Conservation (phyloP, 2,329 filamentous ascomycete genomes). For the Neophaeococcomyces aloes region DNA sequence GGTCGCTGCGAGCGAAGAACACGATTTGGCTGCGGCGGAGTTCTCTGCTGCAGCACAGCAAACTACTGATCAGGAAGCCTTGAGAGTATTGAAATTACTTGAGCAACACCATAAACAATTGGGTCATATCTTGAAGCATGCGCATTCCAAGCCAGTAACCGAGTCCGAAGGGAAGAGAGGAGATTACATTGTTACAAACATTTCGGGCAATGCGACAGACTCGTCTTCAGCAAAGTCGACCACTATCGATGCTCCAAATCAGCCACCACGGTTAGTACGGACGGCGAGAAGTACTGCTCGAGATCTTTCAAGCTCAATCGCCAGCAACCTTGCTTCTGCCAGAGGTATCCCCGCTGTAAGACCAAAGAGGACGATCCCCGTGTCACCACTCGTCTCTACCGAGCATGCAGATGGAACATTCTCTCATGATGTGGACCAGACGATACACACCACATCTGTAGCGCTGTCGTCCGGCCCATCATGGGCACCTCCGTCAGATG, state of each 20-base stretch:
- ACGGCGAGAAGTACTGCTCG: constrained; percentile 45
- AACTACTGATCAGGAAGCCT: constrained; percentile 61
- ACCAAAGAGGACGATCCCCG: constrained; percentile 50
- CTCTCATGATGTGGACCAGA: constrained; percentile 33
- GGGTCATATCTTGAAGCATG: constrained; percentile 67
- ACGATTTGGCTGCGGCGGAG: constrained; percentile 76
- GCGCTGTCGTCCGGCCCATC: constrained; percentile 10
- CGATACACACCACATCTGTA: constrained; percentile 2
- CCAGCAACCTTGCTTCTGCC: constrained; percentile 76
- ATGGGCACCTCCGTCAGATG: constrained; percentile 19
- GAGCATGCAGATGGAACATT: constrained; percentile 63
- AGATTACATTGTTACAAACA: no score
- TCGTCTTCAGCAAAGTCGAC: neutral
- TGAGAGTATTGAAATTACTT: constrained; percentile 73
- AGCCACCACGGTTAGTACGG: constrained; percentile 30
- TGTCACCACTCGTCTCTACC: constrained; percentile 61
- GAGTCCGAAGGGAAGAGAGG: neutral
- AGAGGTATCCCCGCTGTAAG: constrained; percentile 55
- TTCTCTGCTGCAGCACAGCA: constrained; percentile 71
- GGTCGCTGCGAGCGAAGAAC: constrained; percentile 73
- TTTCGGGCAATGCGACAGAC: neutral
- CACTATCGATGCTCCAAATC: constrained; percentile 21
- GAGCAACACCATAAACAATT: constrained; percentile 80
- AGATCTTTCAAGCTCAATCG: constrained; percentile 70
- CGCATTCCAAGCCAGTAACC: constrained; percentile 49